phyloP scores from a whole-genome alignment of 257 asterid genomes.

The Nicotiana undulata region DNA sequence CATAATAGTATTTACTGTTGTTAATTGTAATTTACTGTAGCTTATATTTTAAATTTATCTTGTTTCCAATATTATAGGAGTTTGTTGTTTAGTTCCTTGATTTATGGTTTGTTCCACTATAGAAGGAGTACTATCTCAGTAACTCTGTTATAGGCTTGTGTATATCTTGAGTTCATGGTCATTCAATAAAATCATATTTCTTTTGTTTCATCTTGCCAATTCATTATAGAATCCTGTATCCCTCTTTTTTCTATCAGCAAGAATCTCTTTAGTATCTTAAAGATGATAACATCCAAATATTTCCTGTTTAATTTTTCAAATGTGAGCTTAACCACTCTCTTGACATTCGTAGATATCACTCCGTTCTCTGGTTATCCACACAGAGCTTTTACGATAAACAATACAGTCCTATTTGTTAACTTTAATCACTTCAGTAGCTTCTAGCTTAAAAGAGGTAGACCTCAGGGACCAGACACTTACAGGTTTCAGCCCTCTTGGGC shows the following conservation, averaged over 20 bases:
- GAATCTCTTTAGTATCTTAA: neutral
- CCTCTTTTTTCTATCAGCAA: neutral
- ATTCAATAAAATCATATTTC: no score
- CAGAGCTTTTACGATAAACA: neutral
- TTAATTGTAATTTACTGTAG: no score
- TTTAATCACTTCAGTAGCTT: neutral
- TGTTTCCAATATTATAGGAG: no score
- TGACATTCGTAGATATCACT: neutral
- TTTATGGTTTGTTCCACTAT: no score
- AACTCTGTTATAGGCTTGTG: no score
- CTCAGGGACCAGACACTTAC: slow-evolving; percentile 35
- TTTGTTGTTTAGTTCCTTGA: no score
- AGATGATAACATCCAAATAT: neutral
- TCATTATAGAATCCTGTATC: neutral
- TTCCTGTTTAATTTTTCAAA: neutral
- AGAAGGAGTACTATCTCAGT: no score
- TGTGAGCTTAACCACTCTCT: neutral
- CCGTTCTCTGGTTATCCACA: neutral
- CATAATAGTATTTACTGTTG: no score
- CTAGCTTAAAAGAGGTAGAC: neutral
- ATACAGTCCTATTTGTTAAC: neutral
- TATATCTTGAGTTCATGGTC: no score
- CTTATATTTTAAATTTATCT: no score
- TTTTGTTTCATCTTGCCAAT: no score
- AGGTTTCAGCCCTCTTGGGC: slow-evolving; percentile 44